phyloP scores from a whole-genome alignment of 441 rosid species.

The Gossypium gossypioides region DNA sequence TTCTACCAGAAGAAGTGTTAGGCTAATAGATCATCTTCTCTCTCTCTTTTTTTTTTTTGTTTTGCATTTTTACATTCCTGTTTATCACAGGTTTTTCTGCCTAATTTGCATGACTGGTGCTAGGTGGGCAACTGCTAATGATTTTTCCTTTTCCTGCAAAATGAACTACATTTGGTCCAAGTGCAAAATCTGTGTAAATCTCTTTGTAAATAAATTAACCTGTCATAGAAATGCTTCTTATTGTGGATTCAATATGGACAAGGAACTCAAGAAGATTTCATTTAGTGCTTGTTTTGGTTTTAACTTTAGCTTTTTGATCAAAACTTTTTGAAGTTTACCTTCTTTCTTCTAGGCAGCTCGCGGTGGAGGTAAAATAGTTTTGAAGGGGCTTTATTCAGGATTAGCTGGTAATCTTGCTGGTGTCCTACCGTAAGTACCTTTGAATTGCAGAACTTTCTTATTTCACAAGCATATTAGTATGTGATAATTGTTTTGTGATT shows the following conservation, averaged over 20 bases:
- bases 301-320: neutral
- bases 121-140: neutral
- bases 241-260: neutral
- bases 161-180: neutral
- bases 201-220: neutral
- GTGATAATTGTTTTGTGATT: neutral
- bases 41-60: neutral
- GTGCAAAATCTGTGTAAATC: neutral
- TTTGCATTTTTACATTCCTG: neutral
- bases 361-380: conserved; percentile 56
- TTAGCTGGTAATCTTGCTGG: conserved; percentile 66
- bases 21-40: neutral
- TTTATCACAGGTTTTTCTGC: neutral
- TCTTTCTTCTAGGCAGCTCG: conserved; percentile 40
- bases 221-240: neutral
- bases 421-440: conserved; percentile 58
- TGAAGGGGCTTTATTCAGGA: conserved; percentile 73
- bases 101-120: neutral
- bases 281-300: neutral
- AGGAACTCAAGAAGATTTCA: neutral
- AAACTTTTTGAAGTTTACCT: neutral
- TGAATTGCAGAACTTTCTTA: neutral
- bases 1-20: neutral
- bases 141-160: neutral
- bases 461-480: neutral